Percentiles rank a stretch among this genome's conserved stretches.
phyloP scores from a whole-genome alignment of 164 flowering plant genomes.

The Buxus sempervirens region DNA sequence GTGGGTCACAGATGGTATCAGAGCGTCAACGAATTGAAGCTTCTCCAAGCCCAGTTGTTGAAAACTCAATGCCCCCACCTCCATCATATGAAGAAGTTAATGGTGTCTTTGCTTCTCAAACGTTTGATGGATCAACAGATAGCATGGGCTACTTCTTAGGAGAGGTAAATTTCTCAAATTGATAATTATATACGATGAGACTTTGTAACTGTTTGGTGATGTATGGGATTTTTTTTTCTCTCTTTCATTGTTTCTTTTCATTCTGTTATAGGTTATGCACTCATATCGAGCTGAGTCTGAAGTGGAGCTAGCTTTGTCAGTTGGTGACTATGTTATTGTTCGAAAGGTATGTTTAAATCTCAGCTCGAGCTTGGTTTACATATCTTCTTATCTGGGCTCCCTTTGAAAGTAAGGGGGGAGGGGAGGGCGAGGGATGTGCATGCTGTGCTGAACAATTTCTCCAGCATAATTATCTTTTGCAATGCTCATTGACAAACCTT shows the following conservation, averaged over 20 bases:
- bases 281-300: constrained; percentile 62
- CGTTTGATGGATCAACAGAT: constrained; percentile 49
- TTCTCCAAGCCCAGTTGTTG: constrained; percentile 45
- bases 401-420: too few relatives aligned
- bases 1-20: constrained; percentile 55
- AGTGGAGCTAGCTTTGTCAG: constrained; percentile 60
- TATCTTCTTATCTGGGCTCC: not conserved
- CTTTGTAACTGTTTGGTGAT: not conserved
- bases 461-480: too few relatives aligned
- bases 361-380: not conserved
- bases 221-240: not conserved
- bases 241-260: not conserved
- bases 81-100: constrained; percentile 75
- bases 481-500: too few relatives aligned
- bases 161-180: constrained; percentile 46
- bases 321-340: constrained; percentile 67
- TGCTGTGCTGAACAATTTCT: too few relatives aligned
- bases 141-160: constrained; percentile 72
- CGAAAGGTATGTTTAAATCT: constrained; percentile 44
- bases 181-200: not conserved
- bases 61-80: constrained; percentile 56
- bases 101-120: constrained; percentile 49
- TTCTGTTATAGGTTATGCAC: constrained; percentile 53
- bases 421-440: too few relatives aligned
- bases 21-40: constrained; percentile 81